These are phyloP conservation scores for Senna siamea DNA, from an alignment of 306 rosid genomes.

Conservation along the genomic window DNA sequence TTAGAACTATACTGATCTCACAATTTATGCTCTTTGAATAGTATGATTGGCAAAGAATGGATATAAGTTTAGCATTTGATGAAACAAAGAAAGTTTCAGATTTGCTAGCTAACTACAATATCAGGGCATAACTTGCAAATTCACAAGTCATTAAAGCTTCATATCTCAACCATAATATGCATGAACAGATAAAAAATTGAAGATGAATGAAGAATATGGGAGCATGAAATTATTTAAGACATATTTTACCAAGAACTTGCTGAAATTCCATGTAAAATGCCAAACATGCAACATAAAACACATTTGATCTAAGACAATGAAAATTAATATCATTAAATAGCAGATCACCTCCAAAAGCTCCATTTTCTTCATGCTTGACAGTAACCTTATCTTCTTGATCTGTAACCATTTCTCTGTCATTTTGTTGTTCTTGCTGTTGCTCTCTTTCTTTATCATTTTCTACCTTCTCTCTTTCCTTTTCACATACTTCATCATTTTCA, in stretches of 20 bases:
- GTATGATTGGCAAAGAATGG: slow-evolving; percentile 11
- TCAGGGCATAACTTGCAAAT: background rate
- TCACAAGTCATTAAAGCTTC: slow-evolving; percentile 6
- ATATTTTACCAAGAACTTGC: background rate
- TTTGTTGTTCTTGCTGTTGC: slow-evolving; percentile 40
- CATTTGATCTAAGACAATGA: slow-evolving; percentile 25
- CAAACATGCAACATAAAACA: slow-evolving; percentile 33
- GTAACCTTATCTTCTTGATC: slow-evolving; percentile 30
- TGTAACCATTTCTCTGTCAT: slow-evolving; percentile 23
- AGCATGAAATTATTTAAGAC: too few species aligned
- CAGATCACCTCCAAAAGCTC: slow-evolving; percentile 16
- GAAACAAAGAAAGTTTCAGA: background rate
- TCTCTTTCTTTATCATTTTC: slow-evolving; percentile 69
- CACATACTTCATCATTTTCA: slow-evolving; percentile 63
- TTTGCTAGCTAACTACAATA: slow-evolving; percentile 15
- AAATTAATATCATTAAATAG: background rate
- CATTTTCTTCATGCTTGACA: slow-evolving; percentile 32
- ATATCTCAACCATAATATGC: slow-evolving; percentile 25
- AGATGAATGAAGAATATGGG: too few species aligned
- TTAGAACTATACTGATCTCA: slow-evolving; percentile 11
- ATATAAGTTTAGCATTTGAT: background rate
- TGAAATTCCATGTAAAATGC: background rate
- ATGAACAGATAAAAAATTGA: slow-evolving; percentile 23
- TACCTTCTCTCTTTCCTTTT: slow-evolving; percentile 64
- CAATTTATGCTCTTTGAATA: slow-evolving; percentile 1